Percentiles rank a stretch among this genome's conserved stretches.
Evolutionary conservation across 495 filamentous ascomycete species (phyloP).

Genomic region (Aspergillus indologenus): DNA sequence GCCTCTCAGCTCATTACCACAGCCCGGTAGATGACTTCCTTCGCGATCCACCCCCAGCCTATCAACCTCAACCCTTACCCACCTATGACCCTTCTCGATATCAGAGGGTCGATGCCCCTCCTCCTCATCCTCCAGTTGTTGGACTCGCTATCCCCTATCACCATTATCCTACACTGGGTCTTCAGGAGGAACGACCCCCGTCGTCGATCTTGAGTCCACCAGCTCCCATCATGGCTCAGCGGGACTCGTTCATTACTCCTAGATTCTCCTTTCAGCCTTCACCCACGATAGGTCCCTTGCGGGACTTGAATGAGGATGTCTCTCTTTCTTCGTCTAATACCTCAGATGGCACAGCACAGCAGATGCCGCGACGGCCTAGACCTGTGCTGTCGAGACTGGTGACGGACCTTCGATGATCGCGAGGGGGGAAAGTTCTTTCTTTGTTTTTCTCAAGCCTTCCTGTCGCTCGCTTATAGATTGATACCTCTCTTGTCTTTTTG

Average conservation of each 20-base stretch:
- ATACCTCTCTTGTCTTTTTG: not conserved
- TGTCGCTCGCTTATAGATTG: not conserved
- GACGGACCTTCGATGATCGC: conserved; percentile 33
- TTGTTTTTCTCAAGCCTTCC: not conserved
- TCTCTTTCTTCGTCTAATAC: not conserved
- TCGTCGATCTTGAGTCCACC: not conserved
- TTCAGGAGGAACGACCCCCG: not conserved
- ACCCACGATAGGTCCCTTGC: not conserved
- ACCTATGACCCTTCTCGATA: conserved; percentile 23
- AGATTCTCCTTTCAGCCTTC: not conserved
- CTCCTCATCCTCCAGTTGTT: too few relatives aligned
- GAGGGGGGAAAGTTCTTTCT: not conserved
- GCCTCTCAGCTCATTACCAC: not conserved
- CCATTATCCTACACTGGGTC: not conserved
- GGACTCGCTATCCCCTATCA: not conserved
- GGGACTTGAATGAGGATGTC: not conserved
- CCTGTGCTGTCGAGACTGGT: conserved; percentile 41
- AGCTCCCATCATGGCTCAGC: not conserved
- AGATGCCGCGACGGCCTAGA: conserved; percentile 29
- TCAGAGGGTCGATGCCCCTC: conserved; percentile 4
- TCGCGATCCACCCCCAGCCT: conserved; percentile 21
- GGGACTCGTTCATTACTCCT: not conserved
- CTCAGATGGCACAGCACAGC: conserved; percentile 4
- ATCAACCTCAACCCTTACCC: conserved; percentile 20
- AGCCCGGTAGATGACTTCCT: not conserved